Base-by-base conservation (phyloP, 306 rosid genomes). In the Trifolium fragiferum region DNA sequence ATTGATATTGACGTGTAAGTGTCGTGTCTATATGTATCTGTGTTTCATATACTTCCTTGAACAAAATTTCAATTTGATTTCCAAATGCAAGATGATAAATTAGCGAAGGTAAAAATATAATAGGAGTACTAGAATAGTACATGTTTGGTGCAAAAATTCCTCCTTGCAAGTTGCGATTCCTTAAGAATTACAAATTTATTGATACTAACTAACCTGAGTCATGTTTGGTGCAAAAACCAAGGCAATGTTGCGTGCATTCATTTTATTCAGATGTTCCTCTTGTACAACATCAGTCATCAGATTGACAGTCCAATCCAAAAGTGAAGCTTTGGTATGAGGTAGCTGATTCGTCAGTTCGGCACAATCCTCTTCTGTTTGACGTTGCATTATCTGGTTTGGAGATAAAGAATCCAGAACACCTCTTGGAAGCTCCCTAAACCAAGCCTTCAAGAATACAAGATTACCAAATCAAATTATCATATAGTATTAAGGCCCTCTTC, bases 181-280 rank as follows among this genome's bases (percentile, higher is more conserved):
- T n/a, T n/a, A n/a, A n/a, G n/a, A n/a, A n/a, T n/a, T n/a, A n/a
- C n/a, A n/a, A n/a, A n/a, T n/a, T n/a, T n/a, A n/a, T n/a, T n/a
- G 44, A 35, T 46, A 73, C 82, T 69, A 49, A 49, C 20, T 49
- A 19, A 85, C 97, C 86, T 81, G 88, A 84, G 97, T 91, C 97
- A 91, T 91, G 85, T 91, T 91, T 38, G 97, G 97, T 11, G 97
- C 94, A 60, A 91, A 91, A 87, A 91, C 92, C 94, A 89, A 83
- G 30, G 94, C 94, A 3, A 91, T 72, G 70, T 91, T 91, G 77
- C 82, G 88, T 14, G 86, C 94, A 38, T 91, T 89, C 97, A 89
- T 91, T 80, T 87, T 91, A 86, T 89, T 89, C 18, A 86, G 79
- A 71, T 78, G 84, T 76, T 89, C 97, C 27, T 81, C 78, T 72